Percentiles rank a stretch among this genome's conserved stretches.
phyloP scores from a whole-genome alignment of 768 basidiomycete species.

The Panellus pusillus region DNA sequence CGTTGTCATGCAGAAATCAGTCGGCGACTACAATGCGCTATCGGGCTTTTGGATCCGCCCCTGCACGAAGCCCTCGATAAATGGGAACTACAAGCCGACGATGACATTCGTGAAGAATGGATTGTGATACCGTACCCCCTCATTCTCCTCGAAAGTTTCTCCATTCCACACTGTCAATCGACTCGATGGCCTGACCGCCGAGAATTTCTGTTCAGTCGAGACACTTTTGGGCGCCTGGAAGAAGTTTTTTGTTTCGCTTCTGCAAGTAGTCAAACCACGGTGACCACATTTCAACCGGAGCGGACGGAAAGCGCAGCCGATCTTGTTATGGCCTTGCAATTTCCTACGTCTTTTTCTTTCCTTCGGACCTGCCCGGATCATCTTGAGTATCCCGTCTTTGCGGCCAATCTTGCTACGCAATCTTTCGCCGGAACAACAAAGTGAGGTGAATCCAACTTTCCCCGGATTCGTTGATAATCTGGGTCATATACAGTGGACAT shows the following conservation, averaged over 20 bases:
- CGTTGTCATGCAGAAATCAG: conserved; percentile 5
- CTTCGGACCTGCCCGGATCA: conserved; percentile 5
- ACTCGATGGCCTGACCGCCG: neutral
- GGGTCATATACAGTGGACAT: neutral
- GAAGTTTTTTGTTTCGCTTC: neutral
- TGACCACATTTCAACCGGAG: neutral
- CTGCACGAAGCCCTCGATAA: conserved; percentile 2
- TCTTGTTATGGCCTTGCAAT: conserved; percentile 1
- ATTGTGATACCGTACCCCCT: conserved; percentile 1
- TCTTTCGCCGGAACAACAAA: neutral
- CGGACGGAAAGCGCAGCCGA: neutral
- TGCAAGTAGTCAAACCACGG: neutral
- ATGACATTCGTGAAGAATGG: conserved; percentile 3
- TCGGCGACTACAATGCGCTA: neutral
- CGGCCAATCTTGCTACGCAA: neutral
- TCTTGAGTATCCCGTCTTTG: neutral
- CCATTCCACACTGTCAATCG: conserved; percentile 1
- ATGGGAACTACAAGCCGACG: conserved; percentile 1
- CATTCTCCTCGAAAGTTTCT: conserved; percentile 2
- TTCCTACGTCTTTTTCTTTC: conserved; percentile 4
- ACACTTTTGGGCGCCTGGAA: conserved; percentile 1
- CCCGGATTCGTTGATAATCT: neutral
- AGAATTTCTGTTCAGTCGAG: conserved; percentile 4
- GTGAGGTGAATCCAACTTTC: neutral
- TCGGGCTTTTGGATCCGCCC: neutral